Base-by-base conservation (phyloP, 2,329 filamentous ascomycete species). In the Fusarium sp. region DNA sequence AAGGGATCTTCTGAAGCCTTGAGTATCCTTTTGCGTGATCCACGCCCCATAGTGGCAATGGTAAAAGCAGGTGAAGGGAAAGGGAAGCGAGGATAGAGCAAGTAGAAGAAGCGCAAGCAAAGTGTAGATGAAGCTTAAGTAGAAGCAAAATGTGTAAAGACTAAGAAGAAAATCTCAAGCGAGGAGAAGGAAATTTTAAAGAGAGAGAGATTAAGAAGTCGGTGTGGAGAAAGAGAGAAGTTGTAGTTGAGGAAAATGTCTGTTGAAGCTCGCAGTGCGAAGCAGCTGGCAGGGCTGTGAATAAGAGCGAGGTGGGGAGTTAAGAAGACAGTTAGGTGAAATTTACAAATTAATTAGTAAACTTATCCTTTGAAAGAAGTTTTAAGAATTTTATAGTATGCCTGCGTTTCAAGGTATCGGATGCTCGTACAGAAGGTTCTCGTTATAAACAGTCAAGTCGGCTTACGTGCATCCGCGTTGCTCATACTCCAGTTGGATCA, bases 201-300 rank as follows among this genome's bases (percentile, higher is more conserved):
- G 23, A 37, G 40, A 17, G 5, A 43, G 18, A 31, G 2, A 0
- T 42, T 18, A n/a, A 29, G 29, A 21, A 29, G 11, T 50, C 21
- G 18, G 25, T n/a, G 48, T n/a, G 36, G 13, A 9, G 33, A n/a
- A 18, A 8, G 11, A 47, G 23, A 35, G n/a, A 35, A 35, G 33
- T 10, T 11, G 15, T 20, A 18, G 15, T 20, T 14, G 25, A 35
- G 21, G 23, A 35, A 17, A 27, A 40, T n/a, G 9, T 5, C 3
- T 6, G 6, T 18, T 11, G 37, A 17, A 45, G 45, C 25, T 27
- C 25, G 17, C 55, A 50, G 50, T 62, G 61, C 46, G 18, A 66
- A 45, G 27, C 61, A 61, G 35, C 36, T 43, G 45, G 31, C 37
- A 23, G 31, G 15, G 3, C 0, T 25, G 29, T 40, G 36, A 18